Evolutionary conservation across 768 basidiomycete genomes (phyloP), one percentile per base, ranked within the genome.

Genomic region (Phanerodontia chrysosporium): DNA sequence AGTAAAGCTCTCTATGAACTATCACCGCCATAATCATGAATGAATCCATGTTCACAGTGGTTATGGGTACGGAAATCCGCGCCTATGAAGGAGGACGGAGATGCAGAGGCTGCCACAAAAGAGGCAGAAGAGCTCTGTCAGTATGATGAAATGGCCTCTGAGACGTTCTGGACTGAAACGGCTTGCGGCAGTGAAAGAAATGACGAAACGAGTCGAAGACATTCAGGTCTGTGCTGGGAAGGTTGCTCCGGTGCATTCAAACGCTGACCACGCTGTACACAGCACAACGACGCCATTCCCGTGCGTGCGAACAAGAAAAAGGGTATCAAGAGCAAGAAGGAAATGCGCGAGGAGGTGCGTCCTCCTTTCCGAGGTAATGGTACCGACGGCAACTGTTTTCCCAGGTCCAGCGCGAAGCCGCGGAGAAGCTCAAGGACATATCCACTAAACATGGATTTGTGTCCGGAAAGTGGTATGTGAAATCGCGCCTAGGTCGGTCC

Each of bases 251-350:
- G 32, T 16, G 29, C 14, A 12, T 29, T 51, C n/a, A 51, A 10
- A 51, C 0, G 12, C 28, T 27, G n/a, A 9, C 27, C 18, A 24
- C 42, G 2, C 24, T 22, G 24, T 12, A 27, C 57, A 14, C 58
- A 90, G 87, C 83, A 85, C 53, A 85, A 90, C 58, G 69, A 72
- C 2, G 77, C 84, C 0, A 90, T 90, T 30, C 89, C 89, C 6
- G 57, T 78, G 4, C 84, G 86, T 6, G 78, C 83, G 5, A 90
- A 75, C 66, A 90, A 89, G 72, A 90, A 88, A 69, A 83, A 84
- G 22, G 87, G 87, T 6, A 76, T 77, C 0, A 85, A 80, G 71
- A 87, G 86, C 64, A 91, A 90, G 70, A 90, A 89, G 68, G 86
- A 90, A 69, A 70, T 86, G 7, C 80, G 87, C 44, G 89, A 90